These are phyloP conservation scores for Fomitopsis pulvina DNA, from an alignment of 768 basidiomycete genomes.

Conservation along the genomic window DNA sequence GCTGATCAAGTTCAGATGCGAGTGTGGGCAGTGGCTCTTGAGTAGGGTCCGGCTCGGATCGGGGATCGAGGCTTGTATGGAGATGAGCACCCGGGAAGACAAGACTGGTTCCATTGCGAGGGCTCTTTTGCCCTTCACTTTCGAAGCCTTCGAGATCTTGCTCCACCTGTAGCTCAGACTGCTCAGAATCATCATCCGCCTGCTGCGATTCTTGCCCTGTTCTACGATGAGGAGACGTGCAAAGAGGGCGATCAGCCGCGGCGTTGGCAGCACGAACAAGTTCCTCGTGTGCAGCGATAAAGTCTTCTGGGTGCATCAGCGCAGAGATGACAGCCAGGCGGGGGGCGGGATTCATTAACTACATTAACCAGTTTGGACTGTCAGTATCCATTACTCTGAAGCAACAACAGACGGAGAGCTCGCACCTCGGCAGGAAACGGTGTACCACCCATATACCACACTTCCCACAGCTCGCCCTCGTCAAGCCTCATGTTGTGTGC, in stretches of 20 bases:
- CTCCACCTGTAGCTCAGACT: no score
- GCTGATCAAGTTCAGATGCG: background rate
- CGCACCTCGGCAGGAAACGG: conserved; percentile 65
- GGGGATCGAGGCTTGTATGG: no score
- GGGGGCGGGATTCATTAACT: conserved; percentile 68
- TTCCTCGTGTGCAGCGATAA: conserved; percentile 19
- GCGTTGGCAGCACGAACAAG: conserved; percentile 2
- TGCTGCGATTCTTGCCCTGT: background rate
- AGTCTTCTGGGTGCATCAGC: conserved; percentile 52
- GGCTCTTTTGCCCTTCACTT: no score
- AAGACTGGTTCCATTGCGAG: no score
- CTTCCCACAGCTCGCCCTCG: conserved; percentile 49
- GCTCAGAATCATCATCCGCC: no score
- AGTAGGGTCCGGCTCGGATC: no score
- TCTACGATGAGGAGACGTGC: background rate
- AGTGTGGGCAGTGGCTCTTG: no score
- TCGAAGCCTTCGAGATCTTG: no score
- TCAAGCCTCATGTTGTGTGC: conserved; percentile 40
- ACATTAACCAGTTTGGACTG: background rate
- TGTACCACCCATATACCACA: conserved; percentile 65
- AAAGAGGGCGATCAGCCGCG: background rate
- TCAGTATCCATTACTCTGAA: background rate
- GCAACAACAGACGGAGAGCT: background rate
- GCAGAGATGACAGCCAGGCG: conserved; percentile 57
- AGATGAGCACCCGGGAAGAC: no score